Percentiles rank a stretch among this genome's conserved stretches.
These are phyloP conservation scores for Trichoderma asperellum DNA, from an alignment of 2,329 filamentous ascomycete genomes.

Conservation along the genomic window DNA sequence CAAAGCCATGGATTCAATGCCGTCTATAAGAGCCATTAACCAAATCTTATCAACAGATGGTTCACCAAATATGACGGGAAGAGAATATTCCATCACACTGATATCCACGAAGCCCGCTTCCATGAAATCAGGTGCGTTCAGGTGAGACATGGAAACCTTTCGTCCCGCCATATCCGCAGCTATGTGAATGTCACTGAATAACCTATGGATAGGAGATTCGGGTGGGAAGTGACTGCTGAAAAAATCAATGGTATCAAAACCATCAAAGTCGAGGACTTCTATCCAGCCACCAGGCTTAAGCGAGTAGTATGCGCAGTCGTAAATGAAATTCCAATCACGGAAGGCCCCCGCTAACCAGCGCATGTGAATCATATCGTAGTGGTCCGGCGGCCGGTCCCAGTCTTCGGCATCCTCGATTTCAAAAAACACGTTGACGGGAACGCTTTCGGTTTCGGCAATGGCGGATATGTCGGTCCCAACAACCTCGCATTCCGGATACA, in stretches of 20 bases:
- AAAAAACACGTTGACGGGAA: slow-evolving; percentile 63
- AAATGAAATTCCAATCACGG: slow-evolving; percentile 59
- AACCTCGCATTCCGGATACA: slow-evolving; percentile 58
- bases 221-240: slow-evolving; percentile 47
- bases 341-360: slow-evolving; percentile 61
- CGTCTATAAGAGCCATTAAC: slow-evolving; percentile 56
- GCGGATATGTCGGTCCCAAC: slow-evolving; percentile 63
- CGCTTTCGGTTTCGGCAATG: slow-evolving; percentile 57
- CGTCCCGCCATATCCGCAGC: slow-evolving; percentile 52
- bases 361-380: slow-evolving; percentile 61
- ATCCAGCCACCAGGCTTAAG: slow-evolving; percentile 62
- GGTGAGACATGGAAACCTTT: slow-evolving; percentile 50
- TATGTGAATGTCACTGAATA: slow-evolving; percentile 48
- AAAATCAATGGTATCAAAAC: slow-evolving; percentile 43
- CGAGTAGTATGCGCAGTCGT: slow-evolving; percentile 56
- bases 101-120: slow-evolving; percentile 58
- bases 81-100: slow-evolving; percentile 50
- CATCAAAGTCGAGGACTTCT: slow-evolving; percentile 59
- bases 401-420: slow-evolving; percentile 64
- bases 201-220: slow-evolving; percentile 49
- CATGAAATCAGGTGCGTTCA: slow-evolving; percentile 50
- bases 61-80: slow-evolving; percentile 53
- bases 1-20: slow-evolving; percentile 53
- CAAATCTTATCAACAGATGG: slow-evolving; percentile 56
- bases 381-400: slow-evolving; percentile 57